Evolutionary conservation across 169 alveolate species (phyloP).

Genomic region (Cystoisospora suis): DNA sequence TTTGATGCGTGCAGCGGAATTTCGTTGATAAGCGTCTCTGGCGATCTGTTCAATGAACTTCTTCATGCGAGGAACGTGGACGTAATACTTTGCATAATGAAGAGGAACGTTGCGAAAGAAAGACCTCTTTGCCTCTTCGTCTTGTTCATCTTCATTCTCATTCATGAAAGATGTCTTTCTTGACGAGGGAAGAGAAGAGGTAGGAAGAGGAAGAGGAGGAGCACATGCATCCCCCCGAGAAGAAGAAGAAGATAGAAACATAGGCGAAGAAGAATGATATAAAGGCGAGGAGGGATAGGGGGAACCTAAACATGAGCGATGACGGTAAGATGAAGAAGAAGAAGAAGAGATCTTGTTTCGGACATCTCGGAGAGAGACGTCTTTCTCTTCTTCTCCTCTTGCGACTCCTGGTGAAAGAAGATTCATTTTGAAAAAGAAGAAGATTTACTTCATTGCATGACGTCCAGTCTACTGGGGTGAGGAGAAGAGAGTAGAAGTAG

Average conservation of each 20-base stretch:
- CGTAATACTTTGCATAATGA: constrained; percentile 1
- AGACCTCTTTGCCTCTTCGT: not conserved
- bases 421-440: not conserved
- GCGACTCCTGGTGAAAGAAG: not conserved
- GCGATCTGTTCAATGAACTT: not conserved
- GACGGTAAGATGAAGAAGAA: not conserved
- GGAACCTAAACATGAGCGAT: not conserved
- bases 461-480: too few species aligned
- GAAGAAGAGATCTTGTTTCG: not conserved
- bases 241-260: not conserved
- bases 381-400: not conserved
- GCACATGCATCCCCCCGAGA: not conserved
- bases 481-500: too few species aligned
- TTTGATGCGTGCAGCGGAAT: not conserved
- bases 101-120: not conserved
- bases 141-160: not conserved
- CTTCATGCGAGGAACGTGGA: not conserved
- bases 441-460: not conserved
- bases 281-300: not conserved
- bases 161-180: not conserved
- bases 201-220: not conserved
- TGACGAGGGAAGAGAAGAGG: not conserved
- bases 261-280: not conserved
- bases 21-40: not conserved
- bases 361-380: not conserved